These are phyloP conservation scores for Trebouxia sp. DNA, from an alignment of 139 green algal species.

Conservation along the genomic window DNA sequence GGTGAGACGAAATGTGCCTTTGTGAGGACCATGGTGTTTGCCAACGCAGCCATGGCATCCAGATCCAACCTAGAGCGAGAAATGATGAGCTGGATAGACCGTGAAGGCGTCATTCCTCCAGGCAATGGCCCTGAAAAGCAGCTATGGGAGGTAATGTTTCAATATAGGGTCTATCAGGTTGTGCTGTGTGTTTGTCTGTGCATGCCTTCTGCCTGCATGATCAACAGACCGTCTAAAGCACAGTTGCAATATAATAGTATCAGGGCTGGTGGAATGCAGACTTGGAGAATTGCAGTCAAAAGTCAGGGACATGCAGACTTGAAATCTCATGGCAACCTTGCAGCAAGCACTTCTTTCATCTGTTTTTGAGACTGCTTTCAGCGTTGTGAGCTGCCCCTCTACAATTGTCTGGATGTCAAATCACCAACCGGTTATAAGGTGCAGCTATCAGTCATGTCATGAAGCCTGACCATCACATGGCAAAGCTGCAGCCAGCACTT, in stretches of 20 bases:
- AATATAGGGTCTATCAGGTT: not conserved
- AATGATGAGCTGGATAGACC: conserved; percentile 64
- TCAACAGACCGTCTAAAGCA: not conserved
- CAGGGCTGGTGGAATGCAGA: too few species aligned
- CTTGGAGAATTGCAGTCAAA: too few species aligned
- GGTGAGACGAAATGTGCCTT: conserved; percentile 40
- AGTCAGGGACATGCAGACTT: too few species aligned
- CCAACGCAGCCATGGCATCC: conserved; percentile 80
- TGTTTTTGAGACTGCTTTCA: too few species aligned
- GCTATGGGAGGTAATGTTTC: conserved; percentile 58
- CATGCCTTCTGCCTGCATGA: not conserved
- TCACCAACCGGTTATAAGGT: too few species aligned
- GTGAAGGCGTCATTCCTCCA: conserved; percentile 67
- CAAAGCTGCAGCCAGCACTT: too few species aligned
- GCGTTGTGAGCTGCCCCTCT: too few species aligned
- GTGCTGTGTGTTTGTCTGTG: not conserved
- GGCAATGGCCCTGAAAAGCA: conserved; percentile 70
- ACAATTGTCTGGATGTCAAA: too few species aligned
- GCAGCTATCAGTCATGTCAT: too few species aligned
- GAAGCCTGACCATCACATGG: too few species aligned
- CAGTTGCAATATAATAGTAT: not conserved
- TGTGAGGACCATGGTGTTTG: conserved; percentile 74
- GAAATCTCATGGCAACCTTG: too few species aligned
- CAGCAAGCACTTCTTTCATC: too few species aligned
- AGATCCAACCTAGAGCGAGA: conserved; percentile 67